Evolutionary conservation across 139 green algal genomes (phyloP).

Genomic region (Astrephomene gubernaculifera): DNA sequence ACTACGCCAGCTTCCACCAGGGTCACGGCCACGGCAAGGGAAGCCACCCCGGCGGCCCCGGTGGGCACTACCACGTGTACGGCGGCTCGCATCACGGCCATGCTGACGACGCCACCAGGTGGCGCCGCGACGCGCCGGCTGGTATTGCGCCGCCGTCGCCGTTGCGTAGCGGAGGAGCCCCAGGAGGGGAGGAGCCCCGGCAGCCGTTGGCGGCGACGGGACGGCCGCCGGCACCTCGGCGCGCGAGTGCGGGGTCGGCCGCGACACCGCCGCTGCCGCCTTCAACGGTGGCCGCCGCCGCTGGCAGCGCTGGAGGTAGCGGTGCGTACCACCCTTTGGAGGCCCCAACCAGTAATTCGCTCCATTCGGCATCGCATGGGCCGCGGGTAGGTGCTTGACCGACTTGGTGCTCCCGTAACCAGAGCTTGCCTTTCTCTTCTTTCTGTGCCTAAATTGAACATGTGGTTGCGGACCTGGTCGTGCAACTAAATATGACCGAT

Average conservation of each 20-base stretch:
- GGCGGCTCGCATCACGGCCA: conserved; percentile 12
- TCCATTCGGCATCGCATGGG: neutral
- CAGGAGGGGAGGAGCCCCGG: neutral
- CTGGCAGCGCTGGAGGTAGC: neutral
- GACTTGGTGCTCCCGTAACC: no score
- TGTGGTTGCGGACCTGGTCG: no score
- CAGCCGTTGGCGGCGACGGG: neutral
- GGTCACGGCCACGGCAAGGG: neutral
- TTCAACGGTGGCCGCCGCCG: neutral
- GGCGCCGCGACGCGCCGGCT: neutral
- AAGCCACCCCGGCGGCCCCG: neutral
- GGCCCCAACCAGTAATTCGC: neutral
- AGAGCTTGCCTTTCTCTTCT: no score
- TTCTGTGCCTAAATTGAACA: no score
- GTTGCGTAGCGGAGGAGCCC: neutral
- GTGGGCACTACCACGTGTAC: conserved; percentile 17
- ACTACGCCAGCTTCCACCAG: conserved; percentile 27
- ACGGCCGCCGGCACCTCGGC: neutral
- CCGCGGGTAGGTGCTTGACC: neutral
- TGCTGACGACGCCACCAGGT: conserved; percentile 10
- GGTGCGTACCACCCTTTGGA: neutral
- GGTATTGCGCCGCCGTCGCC: neutral
- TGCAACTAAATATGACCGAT: no score
- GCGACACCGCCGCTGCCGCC: neutral
- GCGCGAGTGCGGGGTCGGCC: neutral